Conservation (phyloP, 371 early-diverging fungal genomes). For the Lichtheimia ornata region DNA sequence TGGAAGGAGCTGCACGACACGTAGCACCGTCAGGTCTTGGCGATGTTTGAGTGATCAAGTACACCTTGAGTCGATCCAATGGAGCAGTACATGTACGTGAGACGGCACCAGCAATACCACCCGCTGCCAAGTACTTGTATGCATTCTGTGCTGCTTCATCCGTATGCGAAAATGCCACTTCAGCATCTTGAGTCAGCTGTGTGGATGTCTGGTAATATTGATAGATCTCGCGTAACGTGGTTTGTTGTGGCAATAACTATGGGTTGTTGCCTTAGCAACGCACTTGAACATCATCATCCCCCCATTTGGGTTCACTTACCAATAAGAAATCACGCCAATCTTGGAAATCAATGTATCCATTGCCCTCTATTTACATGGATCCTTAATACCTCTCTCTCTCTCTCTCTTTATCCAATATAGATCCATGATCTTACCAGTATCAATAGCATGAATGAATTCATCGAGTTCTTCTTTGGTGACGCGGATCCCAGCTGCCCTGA, state of each 20-base stretch:
- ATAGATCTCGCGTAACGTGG: constrained; percentile 59
- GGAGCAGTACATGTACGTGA: constrained; percentile 81
- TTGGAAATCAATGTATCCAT: constrained; percentile 73
- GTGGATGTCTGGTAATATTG: constrained; percentile 63
- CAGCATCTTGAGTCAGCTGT: constrained; percentile 60
- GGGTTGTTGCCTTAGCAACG: not conserved
- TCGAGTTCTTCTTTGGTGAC: constrained; percentile 64
- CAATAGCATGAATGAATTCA: constrained; percentile 69
- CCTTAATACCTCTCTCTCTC: not conserved
- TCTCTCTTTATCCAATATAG: not conserved
- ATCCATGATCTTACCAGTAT: constrained; percentile 44
- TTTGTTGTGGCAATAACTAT: constrained; percentile 41
- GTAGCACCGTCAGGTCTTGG: constrained; percentile 6
- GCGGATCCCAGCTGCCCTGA: constrained; percentile 64
- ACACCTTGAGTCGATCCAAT: constrained; percentile 75
- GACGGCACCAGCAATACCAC: constrained; percentile 78
- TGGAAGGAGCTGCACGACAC: constrained; percentile 12
- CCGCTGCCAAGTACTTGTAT: constrained; percentile 68
- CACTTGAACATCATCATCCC: no score
- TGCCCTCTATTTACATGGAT: constrained; percentile 36
- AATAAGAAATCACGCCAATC: constrained; percentile 81
- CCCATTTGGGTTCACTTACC: constrained; percentile 32
- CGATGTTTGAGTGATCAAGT: constrained; percentile 61
- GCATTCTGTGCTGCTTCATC: constrained; percentile 44
- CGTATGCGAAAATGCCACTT: constrained; percentile 59